Percentiles rank a stretch among this genome's conserved stretches.
phyloP scores from a whole-genome alignment of 2,329 filamentous ascomycete genomes.

The Zymoseptoria crescenta region DNA sequence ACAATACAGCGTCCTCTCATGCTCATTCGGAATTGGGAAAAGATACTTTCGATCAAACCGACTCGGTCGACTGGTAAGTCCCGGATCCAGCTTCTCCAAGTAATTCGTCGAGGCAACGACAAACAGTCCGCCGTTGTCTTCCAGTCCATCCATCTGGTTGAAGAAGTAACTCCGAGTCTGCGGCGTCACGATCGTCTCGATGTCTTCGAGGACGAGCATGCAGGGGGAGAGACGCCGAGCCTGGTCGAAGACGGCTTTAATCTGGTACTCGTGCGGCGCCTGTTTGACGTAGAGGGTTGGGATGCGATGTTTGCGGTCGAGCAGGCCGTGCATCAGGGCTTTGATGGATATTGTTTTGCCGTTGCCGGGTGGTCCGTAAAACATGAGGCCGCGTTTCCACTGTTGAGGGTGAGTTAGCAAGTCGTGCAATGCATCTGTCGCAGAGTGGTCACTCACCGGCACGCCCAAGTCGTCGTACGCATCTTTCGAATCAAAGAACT shows the following conservation, averaged over 20 bases:
- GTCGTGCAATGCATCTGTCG: not conserved
- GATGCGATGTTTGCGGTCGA: conserved; percentile 30
- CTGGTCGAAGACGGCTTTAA: conserved; percentile 48
- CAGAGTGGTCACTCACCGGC: conserved; percentile 17
- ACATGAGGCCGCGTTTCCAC: conserved; percentile 1
- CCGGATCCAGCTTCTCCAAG: conserved; percentile 58
- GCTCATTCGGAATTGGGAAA: conserved; percentile 44
- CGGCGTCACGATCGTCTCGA: conserved; percentile 60
- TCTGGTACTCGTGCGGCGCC: conserved; percentile 33
- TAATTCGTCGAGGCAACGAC: conserved; percentile 42
- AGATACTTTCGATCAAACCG: conserved; percentile 60
- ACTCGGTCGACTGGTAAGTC: conserved; percentile 53
- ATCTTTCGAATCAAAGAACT: conserved; percentile 35
- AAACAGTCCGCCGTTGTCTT: conserved; percentile 61
- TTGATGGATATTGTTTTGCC: conserved; percentile 42
- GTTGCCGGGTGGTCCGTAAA: conserved; percentile 35
- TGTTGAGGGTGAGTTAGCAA: not conserved
- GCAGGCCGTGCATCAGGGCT: conserved; percentile 33
- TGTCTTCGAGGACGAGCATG: conserved; percentile 63
- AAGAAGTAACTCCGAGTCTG: conserved; percentile 59
- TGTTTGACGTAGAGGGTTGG: conserved; percentile 36
- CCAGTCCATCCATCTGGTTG: conserved; percentile 62
- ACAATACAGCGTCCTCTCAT: conserved; percentile 54
- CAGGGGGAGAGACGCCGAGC: conserved; percentile 58
- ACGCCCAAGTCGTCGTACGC: conserved; percentile 38